Base-by-base conservation (phyloP, 352 stramenopile species). In the Thalassiosira mediterranea region DNA sequence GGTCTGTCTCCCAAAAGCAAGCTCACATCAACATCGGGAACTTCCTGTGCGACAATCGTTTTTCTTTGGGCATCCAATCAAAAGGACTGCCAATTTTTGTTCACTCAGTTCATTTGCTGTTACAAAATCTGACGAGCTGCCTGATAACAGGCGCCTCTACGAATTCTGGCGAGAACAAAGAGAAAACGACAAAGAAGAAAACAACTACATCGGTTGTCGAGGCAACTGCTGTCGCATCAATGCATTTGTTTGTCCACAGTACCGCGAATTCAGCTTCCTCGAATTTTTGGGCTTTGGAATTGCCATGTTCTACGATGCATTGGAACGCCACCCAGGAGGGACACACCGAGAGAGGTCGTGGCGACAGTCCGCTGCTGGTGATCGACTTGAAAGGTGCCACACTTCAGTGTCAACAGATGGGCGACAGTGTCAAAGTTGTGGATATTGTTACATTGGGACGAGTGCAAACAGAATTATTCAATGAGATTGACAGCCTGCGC, bases 111-210 rank as follows among this genome's bases (percentile, higher is more conserved):
- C 53, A 81, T 21, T 23, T 31, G 34, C 38, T 79, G n/a, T 25
- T 83, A 34, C 51, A 48, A 44, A 63, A 68, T 38, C 52, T 75
- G n/a, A 11, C 40, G 32, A 71, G 44, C 37, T 71, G 25, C 34
- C n/a, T 72, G 1, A 56, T 54, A 17, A 48, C 21, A 3, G 17
- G 51, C 53, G 38, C 25, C n/a, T 48, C 15, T 10, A 37, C 21
- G 40, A 48, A 26, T 28, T 5, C 23, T 64, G 37, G 26, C 21
- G 31, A 8, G 17, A 17, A 76, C 68, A 51, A 72, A 42, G 44
- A 77, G 65, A 52, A 70, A 48, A 40, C 21, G 31, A 8, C 31
- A 17, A 76, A 76, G 58, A 72, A 42, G 44, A 77, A 71, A 52
- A 34, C 37, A 54, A n/a, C 58, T 21, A 48, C 67, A 32, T n/a